phyloP scores from a whole-genome alignment of 2,329 filamentous ascomycete genomes.

The Arthrobotrys iridis region DNA sequence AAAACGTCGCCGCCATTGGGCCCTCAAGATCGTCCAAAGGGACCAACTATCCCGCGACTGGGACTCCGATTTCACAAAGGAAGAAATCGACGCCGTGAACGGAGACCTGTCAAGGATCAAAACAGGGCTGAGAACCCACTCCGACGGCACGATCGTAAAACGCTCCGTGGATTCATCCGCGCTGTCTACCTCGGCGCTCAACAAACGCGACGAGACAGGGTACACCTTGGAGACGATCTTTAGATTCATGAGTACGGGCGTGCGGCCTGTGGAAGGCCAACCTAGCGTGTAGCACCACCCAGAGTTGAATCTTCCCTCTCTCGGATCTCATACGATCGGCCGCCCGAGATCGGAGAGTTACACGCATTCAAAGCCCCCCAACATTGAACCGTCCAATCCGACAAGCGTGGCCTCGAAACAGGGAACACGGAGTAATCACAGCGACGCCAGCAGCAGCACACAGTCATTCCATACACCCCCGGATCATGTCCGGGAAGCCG shows the following conservation, averaged over 20 bases:
- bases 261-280: conserved; percentile 21
- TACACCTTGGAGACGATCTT: conserved; percentile 50
- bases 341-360: no score
- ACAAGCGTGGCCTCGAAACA: no score
- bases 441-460: no score
- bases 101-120: conserved; percentile 38
- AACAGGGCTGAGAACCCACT: conserved; percentile 40
- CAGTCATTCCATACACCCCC: not conserved
- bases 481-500: not conserved
- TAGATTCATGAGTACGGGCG: conserved; percentile 48
- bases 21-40: conserved; percentile 41
- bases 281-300: conserved; percentile 6
- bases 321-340: no score
- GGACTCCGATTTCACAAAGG: conserved; percentile 52
- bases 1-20: conserved; percentile 41
- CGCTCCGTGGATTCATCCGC: conserved; percentile 23
- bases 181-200: conserved; percentile 3
- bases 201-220: conserved; percentile 32
- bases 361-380: no score
- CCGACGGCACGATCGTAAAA: conserved; percentile 31
- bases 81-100: conserved; percentile 27
- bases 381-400: no score
- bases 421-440: no score
- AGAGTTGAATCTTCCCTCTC: not conserved
- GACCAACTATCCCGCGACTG: conserved; percentile 44